phyloP scores from a whole-genome alignment of 2,329 filamentous ascomycete species.

The Trichoderma cornu-damae region DNA sequence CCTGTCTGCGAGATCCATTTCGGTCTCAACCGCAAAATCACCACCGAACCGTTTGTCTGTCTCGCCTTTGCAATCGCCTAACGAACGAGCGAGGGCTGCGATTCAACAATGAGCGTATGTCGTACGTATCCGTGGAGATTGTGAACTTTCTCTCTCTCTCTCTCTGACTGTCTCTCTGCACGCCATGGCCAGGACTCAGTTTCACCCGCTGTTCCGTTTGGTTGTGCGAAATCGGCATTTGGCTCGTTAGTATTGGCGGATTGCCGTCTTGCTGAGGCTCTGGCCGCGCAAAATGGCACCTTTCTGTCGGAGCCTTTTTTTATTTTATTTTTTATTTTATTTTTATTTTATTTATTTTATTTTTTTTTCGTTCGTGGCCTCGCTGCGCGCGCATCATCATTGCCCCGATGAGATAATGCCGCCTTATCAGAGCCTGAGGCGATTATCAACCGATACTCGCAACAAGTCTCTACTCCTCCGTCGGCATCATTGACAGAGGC shows the following conservation, averaged over 20 bases:
- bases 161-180: no score
- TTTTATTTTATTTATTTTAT: no score
- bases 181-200: no score
- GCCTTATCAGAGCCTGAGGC: not conserved
- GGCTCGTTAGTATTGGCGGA: not conserved
- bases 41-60: not conserved
- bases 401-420: not conserved
- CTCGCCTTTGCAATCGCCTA: not conserved
- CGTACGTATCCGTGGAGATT: no score
- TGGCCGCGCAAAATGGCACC: not conserved
- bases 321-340: no score
- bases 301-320: no score
- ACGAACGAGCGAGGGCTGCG: not conserved
- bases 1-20: constrained; percentile 6
- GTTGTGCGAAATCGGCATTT: not conserved
- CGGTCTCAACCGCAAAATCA: not conserved
- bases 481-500: not conserved
- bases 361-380: not conserved
- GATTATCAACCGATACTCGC: not conserved
- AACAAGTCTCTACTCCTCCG: not conserved
- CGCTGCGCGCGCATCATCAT: not conserved
- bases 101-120: not conserved
- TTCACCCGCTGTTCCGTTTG: no score
- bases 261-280: not conserved
- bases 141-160: not conserved